Evolutionary conservation across 1,284 basidiomycete species (phyloP).

Genomic region (Leccinum subrobustum): DNA sequence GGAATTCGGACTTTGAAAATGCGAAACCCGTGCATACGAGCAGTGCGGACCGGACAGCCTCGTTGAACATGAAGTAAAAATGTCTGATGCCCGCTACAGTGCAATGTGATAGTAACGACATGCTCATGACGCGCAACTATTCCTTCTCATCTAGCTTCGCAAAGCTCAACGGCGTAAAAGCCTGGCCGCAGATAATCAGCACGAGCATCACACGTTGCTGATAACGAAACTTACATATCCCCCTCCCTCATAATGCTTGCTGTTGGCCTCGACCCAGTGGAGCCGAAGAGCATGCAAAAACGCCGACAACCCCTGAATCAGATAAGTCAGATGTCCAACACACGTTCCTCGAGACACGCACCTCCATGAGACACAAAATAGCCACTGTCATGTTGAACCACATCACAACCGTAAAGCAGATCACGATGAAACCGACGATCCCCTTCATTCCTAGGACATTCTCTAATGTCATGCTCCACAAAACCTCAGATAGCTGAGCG

Average conservation of each 20-base stretch:
- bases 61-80: constrained; percentile 4
- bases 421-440: constrained; percentile 55
- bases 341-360: constrained; percentile 41
- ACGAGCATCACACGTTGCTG: constrained; percentile 24
- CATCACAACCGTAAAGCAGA: constrained; percentile 67
- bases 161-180: constrained; percentile 68
- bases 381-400: constrained; percentile 84
- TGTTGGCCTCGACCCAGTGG: constrained; percentile 98
- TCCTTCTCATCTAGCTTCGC: constrained; percentile 45
- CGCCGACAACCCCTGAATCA: constrained; percentile 78
- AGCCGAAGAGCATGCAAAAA: constrained; percentile 96
- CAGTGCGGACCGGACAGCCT: constrained; percentile 20
- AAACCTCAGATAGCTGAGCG: constrained; percentile 94
- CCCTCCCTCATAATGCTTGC: constrained; percentile 92
- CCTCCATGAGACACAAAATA: constrained; percentile 92
- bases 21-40: constrained; percentile 1
- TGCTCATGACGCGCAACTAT: constrained; percentile 8
- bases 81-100: constrained; percentile 2
- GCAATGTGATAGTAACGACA: constrained; percentile 7
- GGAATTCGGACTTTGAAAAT: constrained; percentile 35
- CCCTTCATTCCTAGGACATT: constrained; percentile 55
- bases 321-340: constrained; percentile 10
- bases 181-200: constrained; percentile 43
- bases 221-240: constrained; percentile 68
- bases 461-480: constrained; percentile 85